A percentile compares a stretch with the other conserved stretches of the same genome.
Evolutionary conservation across 2,329 filamentous ascomycete genomes (phyloP).

Genomic region (Ploettnerulaceae sp.): DNA sequence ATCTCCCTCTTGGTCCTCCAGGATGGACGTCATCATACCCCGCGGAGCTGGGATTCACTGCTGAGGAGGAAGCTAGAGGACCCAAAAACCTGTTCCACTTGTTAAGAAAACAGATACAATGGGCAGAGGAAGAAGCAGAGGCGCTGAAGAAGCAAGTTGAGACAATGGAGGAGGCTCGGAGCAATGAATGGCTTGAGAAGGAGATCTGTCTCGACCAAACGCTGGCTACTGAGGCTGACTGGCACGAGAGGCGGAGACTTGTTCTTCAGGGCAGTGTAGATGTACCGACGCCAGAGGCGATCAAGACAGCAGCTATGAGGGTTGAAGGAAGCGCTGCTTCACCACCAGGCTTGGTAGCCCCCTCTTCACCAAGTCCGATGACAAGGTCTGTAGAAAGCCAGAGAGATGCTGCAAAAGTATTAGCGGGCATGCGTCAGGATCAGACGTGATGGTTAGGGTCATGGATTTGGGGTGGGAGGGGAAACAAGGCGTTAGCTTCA

Average conservation of each 20-base stretch:
- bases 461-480: not conserved
- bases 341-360: constrained; percentile 4
- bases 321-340: constrained; percentile 3
- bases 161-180: constrained; percentile 59
- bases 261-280: constrained; percentile 45
- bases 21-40: constrained; percentile 34
- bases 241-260: constrained; percentile 53
- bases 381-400: constrained; percentile 20
- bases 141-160: constrained; percentile 60
- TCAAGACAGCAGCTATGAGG: constrained; percentile 18
- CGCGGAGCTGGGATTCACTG: constrained; percentile 54
- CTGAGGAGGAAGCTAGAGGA: constrained; percentile 56
- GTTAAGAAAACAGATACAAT: constrained; percentile 60
- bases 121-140: constrained; percentile 65
- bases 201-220: constrained; percentile 73
- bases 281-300: constrained; percentile 22
- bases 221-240: constrained; percentile 60
- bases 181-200: constrained; percentile 73
- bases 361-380: constrained; percentile 15
- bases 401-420: constrained; percentile 27
- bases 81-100: constrained; percentile 63
- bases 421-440: constrained; percentile 26
- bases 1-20: constrained; percentile 16
- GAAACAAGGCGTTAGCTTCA: not conserved
- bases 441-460: not conserved